Base-by-base conservation (phyloP, 2,329 filamentous ascomycete species). In the Hirsutella thompsonii region DNA sequence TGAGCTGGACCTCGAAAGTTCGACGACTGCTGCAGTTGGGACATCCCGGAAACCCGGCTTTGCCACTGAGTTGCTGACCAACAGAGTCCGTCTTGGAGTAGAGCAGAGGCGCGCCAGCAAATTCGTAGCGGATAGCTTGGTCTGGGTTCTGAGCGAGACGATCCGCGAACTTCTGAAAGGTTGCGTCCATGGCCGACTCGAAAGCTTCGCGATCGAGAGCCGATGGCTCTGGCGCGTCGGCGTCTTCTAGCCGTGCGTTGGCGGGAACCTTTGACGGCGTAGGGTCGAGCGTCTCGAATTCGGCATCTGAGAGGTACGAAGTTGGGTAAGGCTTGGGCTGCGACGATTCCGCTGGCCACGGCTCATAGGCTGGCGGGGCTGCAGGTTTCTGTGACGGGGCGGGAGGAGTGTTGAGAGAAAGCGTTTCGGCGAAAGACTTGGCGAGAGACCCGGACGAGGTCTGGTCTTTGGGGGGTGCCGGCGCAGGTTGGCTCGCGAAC, bases 1-100 rank as follows among this genome's bases (percentile, higher is more conserved):
- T 89, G 48, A 98, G 67, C 68, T 98, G 92, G 44, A 94, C 70
- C 69, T 98, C 92, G 58, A 96, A 96, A 13, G 83, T 77, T 47
- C 90, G 76, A 38, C 73, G 68, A 0, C 71, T 74, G 8, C 83
- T 82, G 61, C 92, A 98, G 52, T 77, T 82, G 21, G 63, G 64
- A 58, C 92, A 98, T 9, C 78, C 66, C 1, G 90, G 88, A 21
- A 95, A 77, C 2, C 73, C 66, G 18, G 55, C 51, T 26, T 26
- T 26, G 40, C 56, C 55, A 33, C 57, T 55, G 10, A 95, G 63
- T 26, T 77, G 51, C 52, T 76, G 76, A 0, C 86, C 88, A 1
- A 94, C 76, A 0, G 68, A 63, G 54, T 96, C 92, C 3, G 66
- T 71, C 55, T 83, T 82, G 38, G 79, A 83, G 61, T 94, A 96